Conservation (phyloP, 2,329 filamentous ascomycete species). For the Cercospora sp. region DNA sequence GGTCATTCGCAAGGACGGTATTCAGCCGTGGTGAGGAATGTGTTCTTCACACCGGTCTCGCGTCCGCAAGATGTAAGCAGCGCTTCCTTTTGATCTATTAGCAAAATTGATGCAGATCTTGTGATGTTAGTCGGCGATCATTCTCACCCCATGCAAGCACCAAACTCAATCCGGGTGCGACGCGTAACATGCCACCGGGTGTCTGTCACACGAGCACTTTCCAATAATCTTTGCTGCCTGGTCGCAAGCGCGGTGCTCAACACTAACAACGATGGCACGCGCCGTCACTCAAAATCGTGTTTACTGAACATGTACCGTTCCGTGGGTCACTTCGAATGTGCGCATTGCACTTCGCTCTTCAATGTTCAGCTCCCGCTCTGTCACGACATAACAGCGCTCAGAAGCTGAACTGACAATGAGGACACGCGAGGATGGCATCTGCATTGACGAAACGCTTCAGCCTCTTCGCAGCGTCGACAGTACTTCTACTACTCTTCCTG, state of each 20-base stretch:
- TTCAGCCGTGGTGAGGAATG: slow-evolving; percentile 42
- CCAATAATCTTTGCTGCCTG: neutral
- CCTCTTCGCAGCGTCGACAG: neutral
- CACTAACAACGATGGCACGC: neutral
- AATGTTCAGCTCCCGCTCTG: neutral
- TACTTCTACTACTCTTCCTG: neutral
- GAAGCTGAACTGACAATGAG: neutral
- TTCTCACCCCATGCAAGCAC: neutral
- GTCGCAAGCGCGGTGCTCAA: neutral
- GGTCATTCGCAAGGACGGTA: slow-evolving; percentile 39
- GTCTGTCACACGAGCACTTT: neutral
- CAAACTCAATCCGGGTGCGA: neutral
- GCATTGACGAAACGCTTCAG: neutral
- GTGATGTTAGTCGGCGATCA: neutral
- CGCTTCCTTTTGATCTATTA: neutral
- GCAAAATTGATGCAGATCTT: neutral
- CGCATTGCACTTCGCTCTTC: neutral
- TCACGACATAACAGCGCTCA: neutral
- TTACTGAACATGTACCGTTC: neutral
- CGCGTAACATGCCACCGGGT: neutral
- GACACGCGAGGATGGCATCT: neutral
- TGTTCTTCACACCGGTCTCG: neutral
- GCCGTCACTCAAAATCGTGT: neutral
- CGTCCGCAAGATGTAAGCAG: neutral
- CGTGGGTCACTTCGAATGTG: neutral